These are phyloP conservation scores for Eucalyptus curtisii DNA, from an alignment of 345 rosid genomes.

Conservation along the genomic window DNA sequence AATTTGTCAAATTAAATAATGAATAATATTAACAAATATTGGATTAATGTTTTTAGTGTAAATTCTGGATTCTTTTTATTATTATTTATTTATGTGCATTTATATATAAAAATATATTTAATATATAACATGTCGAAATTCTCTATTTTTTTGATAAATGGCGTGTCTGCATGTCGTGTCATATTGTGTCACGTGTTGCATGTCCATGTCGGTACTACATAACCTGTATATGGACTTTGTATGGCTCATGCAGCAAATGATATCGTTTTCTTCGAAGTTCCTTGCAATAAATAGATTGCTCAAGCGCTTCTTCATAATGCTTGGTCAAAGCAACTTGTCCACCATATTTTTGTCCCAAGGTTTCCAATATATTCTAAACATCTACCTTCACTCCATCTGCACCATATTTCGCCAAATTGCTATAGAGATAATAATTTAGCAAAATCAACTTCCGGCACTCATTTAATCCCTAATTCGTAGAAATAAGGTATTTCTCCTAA, in stretches of 20 bases:
- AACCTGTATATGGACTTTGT: constrained; percentile 10
- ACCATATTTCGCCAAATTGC: constrained; percentile 24
- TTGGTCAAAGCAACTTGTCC: constrained; percentile 41
- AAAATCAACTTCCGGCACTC: too few relatives aligned
- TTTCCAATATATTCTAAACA: constrained; percentile 37
- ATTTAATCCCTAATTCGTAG: too few relatives aligned
- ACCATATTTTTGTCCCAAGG: constrained; percentile 34
- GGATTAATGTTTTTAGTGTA: too few relatives aligned
- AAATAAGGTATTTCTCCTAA: too few relatives aligned
- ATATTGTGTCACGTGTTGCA: fast-evolving
- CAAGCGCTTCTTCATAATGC: constrained; percentile 43
- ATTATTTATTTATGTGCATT: too few relatives aligned
- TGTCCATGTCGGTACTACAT: too few relatives aligned
- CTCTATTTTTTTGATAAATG: too few relatives aligned
- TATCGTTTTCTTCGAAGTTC: constrained; percentile 33
- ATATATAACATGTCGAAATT: too few relatives aligned
- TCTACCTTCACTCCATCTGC: constrained; percentile 45
- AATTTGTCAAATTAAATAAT: too few relatives aligned
- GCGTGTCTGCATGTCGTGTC: fast-evolving
- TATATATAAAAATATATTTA: too few relatives aligned
- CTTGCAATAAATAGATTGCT: constrained; percentile 21
- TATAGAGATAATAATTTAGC: constrained; percentile 7
- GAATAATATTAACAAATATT: too few relatives aligned
- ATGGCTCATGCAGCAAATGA: constrained; percentile 48
- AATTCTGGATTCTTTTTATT: fast-evolving